These are phyloP conservation scores for Dunaliella primolecta DNA, from an alignment of 139 green algal species.

Conservation along the genomic window DNA sequence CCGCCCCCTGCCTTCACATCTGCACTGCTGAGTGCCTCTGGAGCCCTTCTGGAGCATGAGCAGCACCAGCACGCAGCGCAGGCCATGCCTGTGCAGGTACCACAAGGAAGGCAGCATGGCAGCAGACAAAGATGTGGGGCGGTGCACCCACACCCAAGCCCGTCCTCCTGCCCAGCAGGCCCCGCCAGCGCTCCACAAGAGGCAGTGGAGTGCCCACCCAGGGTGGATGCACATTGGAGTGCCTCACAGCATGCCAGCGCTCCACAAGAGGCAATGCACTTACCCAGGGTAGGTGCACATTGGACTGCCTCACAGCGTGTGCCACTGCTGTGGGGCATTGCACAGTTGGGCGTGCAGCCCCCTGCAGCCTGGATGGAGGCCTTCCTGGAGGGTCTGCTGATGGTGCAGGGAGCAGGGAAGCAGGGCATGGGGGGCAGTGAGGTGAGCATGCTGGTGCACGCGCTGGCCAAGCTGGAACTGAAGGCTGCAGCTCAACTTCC, in stretches of 20 bases:
- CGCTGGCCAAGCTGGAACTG: not conserved
- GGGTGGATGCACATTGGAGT: not conserved
- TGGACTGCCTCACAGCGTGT: not conserved
- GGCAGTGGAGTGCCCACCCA: too few relatives aligned
- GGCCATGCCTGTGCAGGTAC: too few relatives aligned
- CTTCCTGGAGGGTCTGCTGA: not conserved
- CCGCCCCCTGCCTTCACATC: not conserved
- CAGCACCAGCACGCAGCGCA: not conserved
- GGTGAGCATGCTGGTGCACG: not conserved
- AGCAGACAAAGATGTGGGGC: too few relatives aligned
- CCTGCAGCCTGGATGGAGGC: not conserved
- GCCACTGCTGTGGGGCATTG: not conserved
- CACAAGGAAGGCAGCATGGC: too few relatives aligned
- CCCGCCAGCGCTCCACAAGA: not conserved
- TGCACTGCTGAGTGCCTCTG: not conserved
- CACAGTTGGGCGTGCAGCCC: not conserved
- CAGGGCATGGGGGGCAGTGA: not conserved
- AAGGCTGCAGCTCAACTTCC: too few relatives aligned
- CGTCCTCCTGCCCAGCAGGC: not conserved
- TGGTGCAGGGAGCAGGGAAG: too few relatives aligned
- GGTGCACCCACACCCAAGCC: not conserved
- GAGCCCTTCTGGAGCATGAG: not conserved
- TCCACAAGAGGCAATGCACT: too few relatives aligned
- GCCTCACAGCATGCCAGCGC: not conserved
- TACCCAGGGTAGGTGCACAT: not conserved